A percentile compares a stretch with the other conserved stretches of the same genome.
phyloP scores from a whole-genome alignment of 345 rosid genomes.

The Boechera divaricarpa region DNA sequence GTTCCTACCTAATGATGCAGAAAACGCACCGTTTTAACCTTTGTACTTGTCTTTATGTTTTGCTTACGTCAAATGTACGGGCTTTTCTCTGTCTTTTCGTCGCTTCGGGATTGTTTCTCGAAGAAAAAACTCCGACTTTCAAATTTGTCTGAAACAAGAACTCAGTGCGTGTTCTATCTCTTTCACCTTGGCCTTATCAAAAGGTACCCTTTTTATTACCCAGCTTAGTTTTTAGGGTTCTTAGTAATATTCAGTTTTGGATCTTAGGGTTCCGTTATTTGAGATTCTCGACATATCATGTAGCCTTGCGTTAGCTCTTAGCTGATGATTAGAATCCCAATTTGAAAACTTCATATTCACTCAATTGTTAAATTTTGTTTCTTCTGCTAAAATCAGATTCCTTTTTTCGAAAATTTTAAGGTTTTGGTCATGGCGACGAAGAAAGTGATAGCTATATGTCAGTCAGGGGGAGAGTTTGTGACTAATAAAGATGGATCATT shows the following conservation, averaged over 20 bases:
- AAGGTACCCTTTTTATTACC: constrained; percentile 17
- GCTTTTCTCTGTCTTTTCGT: neutral
- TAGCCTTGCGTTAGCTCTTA: neutral
- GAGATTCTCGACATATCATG: neutral
- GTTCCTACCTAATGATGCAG: too few relatives aligned
- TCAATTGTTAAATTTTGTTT: too few relatives aligned
- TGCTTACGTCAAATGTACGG: too few relatives aligned
- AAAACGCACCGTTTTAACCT: constrained; percentile 21
- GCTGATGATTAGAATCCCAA: neutral
- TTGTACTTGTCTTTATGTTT: too few relatives aligned
- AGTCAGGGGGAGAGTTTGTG: constrained; percentile 88
- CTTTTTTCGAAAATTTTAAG: neutral
- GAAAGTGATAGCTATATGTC: constrained; percentile 92
- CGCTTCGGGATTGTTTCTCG: constrained; percentile 1
- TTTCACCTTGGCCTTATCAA: constrained; percentile 7
- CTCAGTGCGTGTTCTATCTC: constrained; percentile 19
- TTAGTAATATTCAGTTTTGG: neutral
- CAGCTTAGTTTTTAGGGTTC: neutral
- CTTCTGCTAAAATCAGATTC: neutral
- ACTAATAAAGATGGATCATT: constrained; percentile 67
- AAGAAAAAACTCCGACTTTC: constrained; percentile 11
- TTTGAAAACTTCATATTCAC: too few relatives aligned
- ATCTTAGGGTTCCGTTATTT: constrained; percentile 10
- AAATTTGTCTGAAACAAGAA: neutral
- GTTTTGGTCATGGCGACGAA: constrained; percentile 61